Conservation (phyloP, 169 alveolate species). For the Babesia bigemina region DNA sequence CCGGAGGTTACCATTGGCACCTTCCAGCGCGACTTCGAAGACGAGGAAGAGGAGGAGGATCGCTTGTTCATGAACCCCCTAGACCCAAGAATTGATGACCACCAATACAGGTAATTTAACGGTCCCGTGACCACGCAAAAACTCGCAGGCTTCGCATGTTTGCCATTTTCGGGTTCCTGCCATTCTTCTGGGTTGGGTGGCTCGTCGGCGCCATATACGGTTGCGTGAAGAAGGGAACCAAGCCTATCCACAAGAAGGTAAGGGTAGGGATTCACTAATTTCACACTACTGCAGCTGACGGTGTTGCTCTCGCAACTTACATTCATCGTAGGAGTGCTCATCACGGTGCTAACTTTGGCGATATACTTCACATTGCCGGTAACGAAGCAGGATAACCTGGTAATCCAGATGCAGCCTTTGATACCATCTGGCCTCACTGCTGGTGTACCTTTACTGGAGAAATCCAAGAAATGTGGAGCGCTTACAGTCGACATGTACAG, state of each 20-base stretch:
- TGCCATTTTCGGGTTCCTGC: slow-evolving; percentile 48
- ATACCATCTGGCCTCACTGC: too few species aligned
- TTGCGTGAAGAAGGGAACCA: slow-evolving; percentile 7
- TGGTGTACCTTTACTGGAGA: too few species aligned
- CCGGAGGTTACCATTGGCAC: too few species aligned
- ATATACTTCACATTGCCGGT: background rate
- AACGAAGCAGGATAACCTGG: too few species aligned
- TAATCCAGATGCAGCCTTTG: too few species aligned
- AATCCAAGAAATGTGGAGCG: too few species aligned
- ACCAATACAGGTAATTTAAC: slow-evolving; percentile 1
- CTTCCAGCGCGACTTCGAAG: too few species aligned
- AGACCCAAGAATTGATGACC: slow-evolving; percentile 1
- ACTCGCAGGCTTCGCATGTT: slow-evolving; percentile 54
- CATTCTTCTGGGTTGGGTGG: slow-evolving; percentile 62
- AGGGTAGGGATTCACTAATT: background rate
- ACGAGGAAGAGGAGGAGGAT: slow-evolving; percentile 1
- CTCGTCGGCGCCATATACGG: slow-evolving; percentile 51
- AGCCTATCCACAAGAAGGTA: slow-evolving; percentile 49
- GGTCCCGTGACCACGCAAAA: background rate
- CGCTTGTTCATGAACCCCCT: slow-evolving; percentile 1
- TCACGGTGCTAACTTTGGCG: background rate
- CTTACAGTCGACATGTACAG: too few species aligned
- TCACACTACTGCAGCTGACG: background rate
- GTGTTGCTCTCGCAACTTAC: slow-evolving; percentile 1
- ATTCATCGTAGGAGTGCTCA: background rate